Percentiles rank a stretch among this genome's conserved stretches.
Evolutionary conservation across 164 flowering plant genomes (phyloP).

Genomic region (Magnolia changhungtana): DNA sequence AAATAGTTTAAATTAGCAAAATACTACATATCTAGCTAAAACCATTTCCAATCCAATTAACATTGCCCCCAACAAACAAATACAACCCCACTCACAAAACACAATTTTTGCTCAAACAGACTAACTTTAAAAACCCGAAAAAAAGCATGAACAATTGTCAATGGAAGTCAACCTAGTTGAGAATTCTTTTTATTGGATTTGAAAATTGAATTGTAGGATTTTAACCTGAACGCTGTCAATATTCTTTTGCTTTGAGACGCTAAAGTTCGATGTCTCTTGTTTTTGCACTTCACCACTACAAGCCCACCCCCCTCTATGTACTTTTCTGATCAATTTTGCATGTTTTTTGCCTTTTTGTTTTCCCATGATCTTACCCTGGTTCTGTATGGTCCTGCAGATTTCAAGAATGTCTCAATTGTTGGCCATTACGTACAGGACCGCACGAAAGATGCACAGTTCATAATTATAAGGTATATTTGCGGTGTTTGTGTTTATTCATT

Average conservation of each 20-base stretch:
- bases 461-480: slow-evolving; percentile 71
- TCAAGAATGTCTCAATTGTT: slow-evolving; percentile 96
- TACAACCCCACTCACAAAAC: too few species aligned
- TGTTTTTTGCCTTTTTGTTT: not conserved
- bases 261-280: slow-evolving; percentile 92
- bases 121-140: too few species aligned
- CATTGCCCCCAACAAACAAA: too few species aligned
- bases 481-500: not conserved
- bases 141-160: too few species aligned
- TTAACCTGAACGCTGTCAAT: not conserved
- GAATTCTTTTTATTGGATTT: too few species aligned
- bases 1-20: too few species aligned
- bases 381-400: slow-evolving; percentile 45
- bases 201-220: too few species aligned
- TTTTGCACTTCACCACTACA: slow-evolving; percentile 98
- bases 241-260: slow-evolving; percentile 55
- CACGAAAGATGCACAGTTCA: slow-evolving; percentile 92
- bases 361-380: not conserved
- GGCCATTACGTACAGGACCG: slow-evolving; percentile 99
- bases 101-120: too few species aligned
- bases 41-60: too few species aligned
- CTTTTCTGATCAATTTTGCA: slow-evolving; percentile 20
- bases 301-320: slow-evolving; percentile 97
- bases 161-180: too few species aligned
- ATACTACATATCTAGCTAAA: too few species aligned